These are phyloP conservation scores for Chlorella sorokiniana DNA, from an alignment of 139 green algal genomes.

Conservation along the genomic window DNA sequence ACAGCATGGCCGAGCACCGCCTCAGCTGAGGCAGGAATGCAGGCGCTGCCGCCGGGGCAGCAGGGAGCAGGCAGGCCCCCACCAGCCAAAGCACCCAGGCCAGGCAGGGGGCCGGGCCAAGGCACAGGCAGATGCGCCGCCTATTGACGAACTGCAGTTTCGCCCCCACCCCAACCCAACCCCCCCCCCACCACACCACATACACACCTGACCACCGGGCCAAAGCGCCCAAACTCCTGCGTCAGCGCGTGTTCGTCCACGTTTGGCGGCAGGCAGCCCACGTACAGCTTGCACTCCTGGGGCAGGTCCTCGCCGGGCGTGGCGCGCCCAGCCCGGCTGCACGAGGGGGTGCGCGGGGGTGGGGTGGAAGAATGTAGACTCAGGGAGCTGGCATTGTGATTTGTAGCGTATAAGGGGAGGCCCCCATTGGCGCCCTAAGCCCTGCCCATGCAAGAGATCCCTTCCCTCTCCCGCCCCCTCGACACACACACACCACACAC, in stretches of 20 bases:
- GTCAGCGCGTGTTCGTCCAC: conserved; percentile 35
- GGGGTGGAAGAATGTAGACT: too few relatives aligned
- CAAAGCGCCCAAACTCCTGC: conserved; percentile 45
- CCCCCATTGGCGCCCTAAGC: too few relatives aligned
- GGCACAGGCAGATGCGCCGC: background rate
- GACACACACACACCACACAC: background rate
- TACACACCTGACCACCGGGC: conserved; percentile 40
- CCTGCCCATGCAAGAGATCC: too few relatives aligned
- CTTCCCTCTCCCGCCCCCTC: too few relatives aligned
- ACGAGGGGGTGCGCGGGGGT: background rate
- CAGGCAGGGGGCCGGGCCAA: background rate
- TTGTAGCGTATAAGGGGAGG: background rate
- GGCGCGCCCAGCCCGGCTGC: background rate
- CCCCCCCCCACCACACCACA: background rate
- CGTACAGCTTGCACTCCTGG: conserved; percentile 50
- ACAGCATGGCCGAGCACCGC: too few relatives aligned
- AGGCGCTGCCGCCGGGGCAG: too few relatives aligned
- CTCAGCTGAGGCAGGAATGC: too few relatives aligned
- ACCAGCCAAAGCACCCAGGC: background rate
- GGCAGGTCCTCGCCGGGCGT: conserved; percentile 35
- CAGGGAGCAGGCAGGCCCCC: too few relatives aligned
- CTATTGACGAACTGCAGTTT: background rate
- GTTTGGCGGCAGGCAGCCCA: conserved; percentile 34
- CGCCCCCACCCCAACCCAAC: too few relatives aligned
- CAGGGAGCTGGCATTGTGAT: background rate